Base-by-base conservation (phyloP, 1,139 yeast species). In the Maudiozyma humilis region DNA sequence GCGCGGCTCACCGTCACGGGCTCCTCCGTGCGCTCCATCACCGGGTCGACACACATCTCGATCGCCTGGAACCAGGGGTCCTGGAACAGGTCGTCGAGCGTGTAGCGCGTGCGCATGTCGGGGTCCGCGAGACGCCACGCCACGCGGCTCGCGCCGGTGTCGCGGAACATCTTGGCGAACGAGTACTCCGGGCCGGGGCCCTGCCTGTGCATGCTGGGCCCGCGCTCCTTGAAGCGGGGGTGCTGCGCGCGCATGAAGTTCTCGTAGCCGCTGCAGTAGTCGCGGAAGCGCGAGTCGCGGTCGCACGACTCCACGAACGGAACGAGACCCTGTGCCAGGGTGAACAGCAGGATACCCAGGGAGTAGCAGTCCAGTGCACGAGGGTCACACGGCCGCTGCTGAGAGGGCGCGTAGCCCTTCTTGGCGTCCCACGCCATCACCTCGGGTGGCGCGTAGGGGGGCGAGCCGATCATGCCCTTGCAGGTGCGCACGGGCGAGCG, bases 51-150 rank as follows among this genome's bases (percentile, higher is more conserved):
- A 59, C 91, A 82, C 70, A 78, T 76, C 50, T 78, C 85, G 44
- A 81, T 64, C 12, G 65, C 51, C 39, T 64, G 66, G 59, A 82
- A 82, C 82, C 86, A 82, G 3, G 82, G 78, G 55, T 82, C 88
- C 7, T 66, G 55, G 49, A 79, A 76, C 34, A 83, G 63, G 33
- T 70, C 69, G 1, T 73, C 71, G 53, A 82, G 56, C 19, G 73
- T 70, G 59, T 79, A 78, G 49, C 93, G 68, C 8, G 75, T 66
- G 2, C 53, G 57, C 0, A 72, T 67, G 25, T 76, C 68, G 6
- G 87, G 86, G 56, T 82, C 88, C 55, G 84, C 78, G 45, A 83
- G 65, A 58, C 83, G 75, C 88, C 89, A 82, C 5, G 87, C 86
- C 5, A 78, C 78, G 52, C 88, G 70, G 3, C 85, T 71, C 15